Evolutionary conservation across 2,329 filamentous ascomycete genomes (phyloP).

Genomic region (Neurospora crassa): DNA sequence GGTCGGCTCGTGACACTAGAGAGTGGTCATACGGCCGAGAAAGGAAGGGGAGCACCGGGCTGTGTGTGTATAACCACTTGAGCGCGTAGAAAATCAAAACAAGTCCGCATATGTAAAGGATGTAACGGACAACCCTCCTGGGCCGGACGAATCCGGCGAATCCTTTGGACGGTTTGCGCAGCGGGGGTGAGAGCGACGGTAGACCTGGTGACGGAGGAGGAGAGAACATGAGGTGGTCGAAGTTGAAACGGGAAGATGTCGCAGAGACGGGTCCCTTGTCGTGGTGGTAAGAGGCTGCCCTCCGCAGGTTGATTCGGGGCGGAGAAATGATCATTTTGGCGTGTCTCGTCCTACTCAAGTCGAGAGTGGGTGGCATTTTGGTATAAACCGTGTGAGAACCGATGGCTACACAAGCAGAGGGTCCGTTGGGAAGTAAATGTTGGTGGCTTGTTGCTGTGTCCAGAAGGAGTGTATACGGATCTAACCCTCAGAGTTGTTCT

Average conservation of each 20-base stretch:
- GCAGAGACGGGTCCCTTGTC: conserved; percentile 47
- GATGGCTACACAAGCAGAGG: background rate
- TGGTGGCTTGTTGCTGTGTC: background rate
- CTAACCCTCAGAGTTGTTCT: background rate
- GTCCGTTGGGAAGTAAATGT: background rate
- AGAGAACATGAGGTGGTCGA: conserved; percentile 57
- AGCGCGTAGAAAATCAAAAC: conserved; percentile 42
- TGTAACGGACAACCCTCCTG: conserved; percentile 45
- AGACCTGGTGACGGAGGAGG: conserved; percentile 63
- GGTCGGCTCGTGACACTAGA: conserved; percentile 53
- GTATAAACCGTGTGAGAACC: conserved; percentile 3
- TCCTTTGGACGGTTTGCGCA: conserved; percentile 50
- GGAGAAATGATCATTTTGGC: conserved; percentile 43
- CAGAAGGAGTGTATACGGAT: background rate
- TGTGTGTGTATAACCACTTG: conserved; percentile 23
- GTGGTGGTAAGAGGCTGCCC: conserved; percentile 47
- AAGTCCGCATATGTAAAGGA: conserved; percentile 31
- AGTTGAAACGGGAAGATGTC: conserved; percentile 53
- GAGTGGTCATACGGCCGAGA: conserved; percentile 42
- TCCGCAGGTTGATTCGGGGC: conserved; percentile 49
- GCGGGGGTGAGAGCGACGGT: conserved; percentile 56
- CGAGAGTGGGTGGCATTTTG: conserved; percentile 37
- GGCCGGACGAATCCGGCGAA: conserved; percentile 32
- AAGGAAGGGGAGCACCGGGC: conserved; percentile 28
- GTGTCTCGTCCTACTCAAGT: conserved; percentile 34